Conservation (phyloP, 306 rosid genomes). For the Cicer yamashitae region DNA sequence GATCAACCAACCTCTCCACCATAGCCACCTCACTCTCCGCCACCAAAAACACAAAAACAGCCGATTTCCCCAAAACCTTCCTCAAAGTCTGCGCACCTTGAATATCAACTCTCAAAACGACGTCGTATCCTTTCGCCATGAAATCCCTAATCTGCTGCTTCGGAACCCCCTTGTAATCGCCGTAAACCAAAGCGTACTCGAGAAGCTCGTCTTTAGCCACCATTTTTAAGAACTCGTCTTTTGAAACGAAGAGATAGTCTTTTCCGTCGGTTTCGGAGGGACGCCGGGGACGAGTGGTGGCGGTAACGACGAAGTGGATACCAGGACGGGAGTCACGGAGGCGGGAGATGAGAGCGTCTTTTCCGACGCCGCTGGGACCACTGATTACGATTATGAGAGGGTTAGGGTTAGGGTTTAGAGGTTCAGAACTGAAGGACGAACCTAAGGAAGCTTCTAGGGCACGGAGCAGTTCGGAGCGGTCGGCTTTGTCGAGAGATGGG, state of each 20-base stretch:
- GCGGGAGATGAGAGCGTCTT: conserved; percentile 73
- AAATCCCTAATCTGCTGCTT: conserved; percentile 81
- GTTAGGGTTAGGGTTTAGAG: conserved; percentile 59
- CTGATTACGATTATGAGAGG: conserved; percentile 80
- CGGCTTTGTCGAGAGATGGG: conserved; percentile 57
- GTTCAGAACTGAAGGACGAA: conserved; percentile 65
- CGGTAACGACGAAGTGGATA: conserved; percentile 86
- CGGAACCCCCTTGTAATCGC: conserved; percentile 92
- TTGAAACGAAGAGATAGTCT: conserved; percentile 75
- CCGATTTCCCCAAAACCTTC: conserved; percentile 71
- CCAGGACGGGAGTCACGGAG: conserved; percentile 60
- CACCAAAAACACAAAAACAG: conserved; percentile 72
- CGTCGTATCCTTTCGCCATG: conserved; percentile 75
- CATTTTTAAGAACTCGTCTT: conserved; percentile 74
- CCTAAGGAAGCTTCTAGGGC: conserved; percentile 80
- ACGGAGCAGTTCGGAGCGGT: conserved; percentile 72
- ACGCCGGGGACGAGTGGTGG: conserved; percentile 72
- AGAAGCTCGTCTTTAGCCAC: conserved; percentile 69
- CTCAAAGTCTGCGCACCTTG: conserved; percentile 89
- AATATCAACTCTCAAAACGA: conserved; percentile 83
- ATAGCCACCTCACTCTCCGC: conserved; percentile 82
- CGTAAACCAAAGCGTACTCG: conserved; percentile 88
- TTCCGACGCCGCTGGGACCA: conserved; percentile 98
- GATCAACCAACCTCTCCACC: conserved; percentile 83
- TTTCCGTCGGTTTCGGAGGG: conserved; percentile 70